phyloP scores from a whole-genome alignment of 306 rosid genomes.

The Luffa acutangula region DNA sequence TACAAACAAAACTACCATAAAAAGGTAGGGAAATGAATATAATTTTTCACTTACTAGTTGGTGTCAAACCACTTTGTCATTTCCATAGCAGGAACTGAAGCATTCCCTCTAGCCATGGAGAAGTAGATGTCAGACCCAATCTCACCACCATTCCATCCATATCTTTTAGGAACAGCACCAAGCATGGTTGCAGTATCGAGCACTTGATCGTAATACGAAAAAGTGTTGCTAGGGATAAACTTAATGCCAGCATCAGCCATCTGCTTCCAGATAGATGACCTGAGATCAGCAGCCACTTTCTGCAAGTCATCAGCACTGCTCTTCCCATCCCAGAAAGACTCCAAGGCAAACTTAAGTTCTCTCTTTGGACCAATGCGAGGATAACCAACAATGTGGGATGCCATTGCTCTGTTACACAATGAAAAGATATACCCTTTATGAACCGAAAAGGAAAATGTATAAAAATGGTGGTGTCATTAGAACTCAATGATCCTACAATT shows the following conservation, averaged over 20 bases:
- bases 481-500: background rate
- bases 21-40: background rate
- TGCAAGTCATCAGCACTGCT: slow-evolving; percentile 56
- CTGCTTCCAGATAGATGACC: slow-evolving; percentile 76
- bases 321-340: slow-evolving; percentile 86
- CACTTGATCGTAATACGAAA: slow-evolving; percentile 80
- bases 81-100: slow-evolving; percentile 73
- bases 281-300: slow-evolving; percentile 46
- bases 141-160: slow-evolving; percentile 61
- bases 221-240: slow-evolving; percentile 75
- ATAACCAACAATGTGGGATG: slow-evolving; percentile 82
- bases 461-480: background rate
- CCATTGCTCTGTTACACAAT: slow-evolving; percentile 39
- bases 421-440: background rate
- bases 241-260: slow-evolving; percentile 59
- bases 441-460: background rate
- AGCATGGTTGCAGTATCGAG: slow-evolving; percentile 79
- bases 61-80: slow-evolving; percentile 94
- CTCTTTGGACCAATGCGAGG: slow-evolving; percentile 92
- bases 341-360: slow-evolving; percentile 66
- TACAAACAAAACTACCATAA: background rate
- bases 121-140: slow-evolving; percentile 61
- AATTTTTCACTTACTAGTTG: slow-evolving; percentile 45
- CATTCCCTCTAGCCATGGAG: slow-evolving; percentile 89
- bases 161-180: slow-evolving; percentile 73